Evolutionary conservation across 106 monocot species (phyloP).

Genomic region (Dendrobium huoshanense): DNA sequence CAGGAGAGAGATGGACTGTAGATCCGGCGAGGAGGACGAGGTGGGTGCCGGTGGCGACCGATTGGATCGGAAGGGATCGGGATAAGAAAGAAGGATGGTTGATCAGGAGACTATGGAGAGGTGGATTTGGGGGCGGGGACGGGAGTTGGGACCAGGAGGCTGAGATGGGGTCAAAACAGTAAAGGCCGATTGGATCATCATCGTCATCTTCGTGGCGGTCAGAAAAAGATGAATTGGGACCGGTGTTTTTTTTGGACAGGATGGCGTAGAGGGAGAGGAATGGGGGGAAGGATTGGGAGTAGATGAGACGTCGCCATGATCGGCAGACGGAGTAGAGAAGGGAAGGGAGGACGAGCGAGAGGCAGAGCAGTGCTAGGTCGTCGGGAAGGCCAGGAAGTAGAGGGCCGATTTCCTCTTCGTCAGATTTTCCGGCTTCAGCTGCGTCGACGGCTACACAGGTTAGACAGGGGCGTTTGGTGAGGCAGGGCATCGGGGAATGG

Average conservation of each 20-base stretch:
- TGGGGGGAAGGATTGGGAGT: constrained; percentile 59
- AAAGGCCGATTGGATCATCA: constrained; percentile 18
- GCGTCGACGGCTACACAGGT: background rate
- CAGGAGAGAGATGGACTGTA: constrained; percentile 43
- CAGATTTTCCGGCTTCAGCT: background rate
- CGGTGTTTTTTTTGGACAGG: constrained; percentile 10
- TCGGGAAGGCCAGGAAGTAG: constrained; percentile 57
- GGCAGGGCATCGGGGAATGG: background rate
- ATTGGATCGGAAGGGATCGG: constrained; percentile 60
- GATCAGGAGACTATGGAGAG: constrained; percentile 23
- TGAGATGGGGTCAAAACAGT: constrained; percentile 47
- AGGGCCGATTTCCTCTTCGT: constrained; percentile 3
- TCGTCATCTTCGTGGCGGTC: background rate
- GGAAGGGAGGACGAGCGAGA: constrained; percentile 30
- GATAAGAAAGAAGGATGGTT: constrained; percentile 74
- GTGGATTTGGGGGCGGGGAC: constrained; percentile 25
- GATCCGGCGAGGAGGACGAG: constrained; percentile 55
- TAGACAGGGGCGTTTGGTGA: background rate
- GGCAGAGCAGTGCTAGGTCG: constrained; percentile 53
- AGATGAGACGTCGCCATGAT: constrained; percentile 45
- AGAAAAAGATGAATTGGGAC: too few species aligned
- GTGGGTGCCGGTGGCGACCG: constrained; percentile 29
- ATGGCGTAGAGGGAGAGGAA: constrained; percentile 68
- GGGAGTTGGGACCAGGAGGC: constrained; percentile 48
- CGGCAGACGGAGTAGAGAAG: constrained; percentile 47